Conservation (phyloP, 495 filamentous ascomycete species). For the Aspergillus egyptiacus region DNA sequence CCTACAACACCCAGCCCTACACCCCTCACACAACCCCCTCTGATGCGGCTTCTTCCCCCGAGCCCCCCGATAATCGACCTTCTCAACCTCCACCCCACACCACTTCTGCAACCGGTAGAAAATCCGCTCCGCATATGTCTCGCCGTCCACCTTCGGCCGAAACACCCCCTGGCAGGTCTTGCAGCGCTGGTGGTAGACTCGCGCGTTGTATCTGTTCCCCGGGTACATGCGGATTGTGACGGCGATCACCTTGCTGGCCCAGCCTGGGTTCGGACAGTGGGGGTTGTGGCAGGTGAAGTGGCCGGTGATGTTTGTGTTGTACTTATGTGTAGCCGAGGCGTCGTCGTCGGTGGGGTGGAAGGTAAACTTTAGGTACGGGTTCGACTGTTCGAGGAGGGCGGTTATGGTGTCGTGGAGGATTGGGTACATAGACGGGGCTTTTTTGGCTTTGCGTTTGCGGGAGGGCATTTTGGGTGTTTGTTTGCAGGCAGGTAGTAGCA, state of each 20-base stretch:
- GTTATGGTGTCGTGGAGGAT: neutral
- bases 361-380: constrained; percentile 1
- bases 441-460: neutral
- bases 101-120: constrained; percentile 47
- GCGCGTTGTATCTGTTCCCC: constrained; percentile 35
- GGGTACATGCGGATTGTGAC: constrained; percentile 42
- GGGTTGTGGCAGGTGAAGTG: constrained; percentile 26
- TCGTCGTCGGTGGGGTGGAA: constrained; percentile 10
- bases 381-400: neutral
- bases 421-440: neutral
- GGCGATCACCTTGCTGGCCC: constrained; percentile 40
- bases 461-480: neutral
- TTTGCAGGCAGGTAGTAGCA: no score
- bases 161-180: constrained; percentile 27
- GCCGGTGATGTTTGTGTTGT: constrained; percentile 26
- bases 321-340: neutral
- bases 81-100: constrained; percentile 34
- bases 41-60: neutral
- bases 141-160: constrained; percentile 28
- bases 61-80: neutral
- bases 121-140: constrained; percentile 45
- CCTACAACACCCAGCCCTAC: neutral
- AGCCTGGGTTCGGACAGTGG: constrained; percentile 10
- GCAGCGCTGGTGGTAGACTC: constrained; percentile 45
- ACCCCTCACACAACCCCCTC: neutral